These are phyloP conservation scores for Zoysia pacifica DNA, from an alignment of 176 grass and related monocot genomes.

Conservation along the genomic window DNA sequence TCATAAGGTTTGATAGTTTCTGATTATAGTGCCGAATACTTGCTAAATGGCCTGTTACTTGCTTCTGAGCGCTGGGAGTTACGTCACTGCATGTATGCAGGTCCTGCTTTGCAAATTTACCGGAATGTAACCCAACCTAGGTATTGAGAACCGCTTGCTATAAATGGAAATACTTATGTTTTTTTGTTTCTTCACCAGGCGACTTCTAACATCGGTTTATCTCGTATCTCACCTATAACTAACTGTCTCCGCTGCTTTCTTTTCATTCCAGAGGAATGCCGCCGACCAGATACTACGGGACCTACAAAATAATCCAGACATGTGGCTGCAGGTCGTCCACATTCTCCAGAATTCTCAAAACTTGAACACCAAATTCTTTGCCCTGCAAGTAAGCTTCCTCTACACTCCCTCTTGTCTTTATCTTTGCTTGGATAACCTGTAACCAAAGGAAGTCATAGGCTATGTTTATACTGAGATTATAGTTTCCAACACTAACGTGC, in stretches of 20 bases:
- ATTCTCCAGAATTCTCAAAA: slow-evolving; percentile 93
- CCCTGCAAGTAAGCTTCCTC: slow-evolving; percentile 73
- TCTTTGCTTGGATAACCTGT: not conserved
- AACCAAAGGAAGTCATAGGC: not conserved
- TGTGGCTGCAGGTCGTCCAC: slow-evolving; percentile 97
- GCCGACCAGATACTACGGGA: slow-evolving; percentile 93
- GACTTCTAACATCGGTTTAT: not conserved
- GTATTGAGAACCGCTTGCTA: not conserved
- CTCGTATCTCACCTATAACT: not conserved
- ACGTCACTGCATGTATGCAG: not conserved
- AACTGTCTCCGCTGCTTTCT: not conserved
- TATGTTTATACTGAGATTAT: not conserved
- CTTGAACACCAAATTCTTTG: slow-evolving; percentile 98
- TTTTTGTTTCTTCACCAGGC: not conserved
- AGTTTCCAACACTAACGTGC: not conserved
- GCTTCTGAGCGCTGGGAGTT: not conserved
- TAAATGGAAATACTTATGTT: not conserved
- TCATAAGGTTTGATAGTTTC: slow-evolving; percentile 22
- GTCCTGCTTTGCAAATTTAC: not conserved
- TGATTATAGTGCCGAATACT: not conserved
- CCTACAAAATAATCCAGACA: slow-evolving; percentile 93
- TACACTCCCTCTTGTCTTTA: not conserved
- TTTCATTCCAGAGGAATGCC: slow-evolving; percentile 74
- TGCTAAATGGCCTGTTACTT: not conserved
- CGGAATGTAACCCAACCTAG: not conserved